Evolutionary conservation across 139 green algal species (phyloP), one percentile per base, ranked within the genome.

Genomic region (Raphidocelis subcapitata): DNA sequence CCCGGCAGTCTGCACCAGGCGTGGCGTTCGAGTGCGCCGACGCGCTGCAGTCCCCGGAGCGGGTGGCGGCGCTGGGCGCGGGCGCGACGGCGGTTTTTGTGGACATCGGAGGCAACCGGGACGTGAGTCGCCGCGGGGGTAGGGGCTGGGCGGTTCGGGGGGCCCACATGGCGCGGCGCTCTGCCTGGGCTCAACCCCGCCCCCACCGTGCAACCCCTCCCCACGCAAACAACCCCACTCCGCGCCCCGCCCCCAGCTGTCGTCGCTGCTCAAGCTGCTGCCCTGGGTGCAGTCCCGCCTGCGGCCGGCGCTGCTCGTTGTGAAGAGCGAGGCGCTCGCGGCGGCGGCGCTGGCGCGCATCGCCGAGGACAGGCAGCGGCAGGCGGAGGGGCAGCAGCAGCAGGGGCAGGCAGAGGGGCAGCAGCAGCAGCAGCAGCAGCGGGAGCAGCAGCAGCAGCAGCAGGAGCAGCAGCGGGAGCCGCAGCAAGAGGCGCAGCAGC

Each of bases 91-190:
- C 18, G n/a, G 75, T 75, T 14, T 77, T 81, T 73, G 62, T 66
- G 37, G 75, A 81, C 29, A 81, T 81, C 29, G 75, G 75, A 23
- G 75, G 75, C 63, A 81, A 81, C 44, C 51, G 75, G 8, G n/a
- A n/a, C n/a, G n/a, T n/a, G n/a, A n/a, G n/a, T n/a, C n/a, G n/a
- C n/a, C n/a, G n/a, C n/a, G n/a, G n/a, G n/a, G n/a, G n/a, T n/a
- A n/a, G n/a, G n/a, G n/a, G n/a, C n/a, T n/a, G n/a, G n/a, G n/a
- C n/a, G n/a, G n/a, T n/a, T n/a, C n/a, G n/a, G n/a, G n/a, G n/a
- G n/a, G n/a, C n/a, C n/a, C n/a, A n/a, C n/a, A n/a, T n/a, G n/a
- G n/a, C n/a, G n/a, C n/a, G n/a, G n/a, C n/a, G n/a, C n/a, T n/a
- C n/a, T n/a, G n/a, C n/a, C n/a, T n/a, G n/a, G n/a, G n/a, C n/a